Conservation (phyloP, 192 early-diverging fungal genomes). For the Coemansia sp. region DNA sequence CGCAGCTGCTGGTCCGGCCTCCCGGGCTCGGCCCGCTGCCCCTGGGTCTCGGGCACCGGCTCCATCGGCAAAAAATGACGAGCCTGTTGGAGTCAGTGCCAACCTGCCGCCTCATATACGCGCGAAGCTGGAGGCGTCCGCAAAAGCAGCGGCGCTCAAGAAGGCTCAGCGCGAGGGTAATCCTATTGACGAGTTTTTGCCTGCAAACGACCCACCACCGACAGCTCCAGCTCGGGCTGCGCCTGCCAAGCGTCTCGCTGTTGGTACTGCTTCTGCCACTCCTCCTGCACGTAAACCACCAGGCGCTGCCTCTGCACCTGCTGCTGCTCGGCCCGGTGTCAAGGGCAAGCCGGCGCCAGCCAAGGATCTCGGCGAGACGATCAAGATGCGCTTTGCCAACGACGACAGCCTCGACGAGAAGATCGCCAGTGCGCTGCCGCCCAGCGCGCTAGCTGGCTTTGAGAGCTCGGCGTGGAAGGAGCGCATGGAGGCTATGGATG, state of each 20-base stretch:
- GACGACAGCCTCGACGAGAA: conserved; percentile 64
- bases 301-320: conserved; percentile 26
- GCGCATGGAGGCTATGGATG: conserved; percentile 83
- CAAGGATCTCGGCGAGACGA: conserved; percentile 57
- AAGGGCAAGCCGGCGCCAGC: conserved; percentile 23
- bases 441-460: conserved; percentile 63
- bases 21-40: conserved; percentile 22
- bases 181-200: conserved; percentile 31
- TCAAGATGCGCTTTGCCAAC: conserved; percentile 73
- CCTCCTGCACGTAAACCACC: conserved; percentile 35
- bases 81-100: conserved; percentile 31
- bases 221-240: conserved; percentile 23
- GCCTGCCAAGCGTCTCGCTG: conserved; percentile 11
- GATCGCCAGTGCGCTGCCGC: conserved; percentile 65
- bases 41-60: background rate
- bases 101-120: conserved; percentile 53
- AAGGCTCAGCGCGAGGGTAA: conserved; percentile 54
- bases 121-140: conserved; percentile 57
- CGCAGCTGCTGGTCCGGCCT: conserved; percentile 13
- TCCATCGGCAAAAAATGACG: background rate
- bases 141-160: conserved; percentile 49
- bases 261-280: conserved; percentile 40
- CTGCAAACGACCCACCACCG: conserved; percentile 32
- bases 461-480: conserved; percentile 83
- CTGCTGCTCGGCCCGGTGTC: conserved; percentile 38